A percentile compares a stretch with the other conserved stretches of the same genome.
These are phyloP conservation scores for Amborella trichopoda DNA, from an alignment of 164 flowering plant genomes.

Conservation along the genomic window DNA sequence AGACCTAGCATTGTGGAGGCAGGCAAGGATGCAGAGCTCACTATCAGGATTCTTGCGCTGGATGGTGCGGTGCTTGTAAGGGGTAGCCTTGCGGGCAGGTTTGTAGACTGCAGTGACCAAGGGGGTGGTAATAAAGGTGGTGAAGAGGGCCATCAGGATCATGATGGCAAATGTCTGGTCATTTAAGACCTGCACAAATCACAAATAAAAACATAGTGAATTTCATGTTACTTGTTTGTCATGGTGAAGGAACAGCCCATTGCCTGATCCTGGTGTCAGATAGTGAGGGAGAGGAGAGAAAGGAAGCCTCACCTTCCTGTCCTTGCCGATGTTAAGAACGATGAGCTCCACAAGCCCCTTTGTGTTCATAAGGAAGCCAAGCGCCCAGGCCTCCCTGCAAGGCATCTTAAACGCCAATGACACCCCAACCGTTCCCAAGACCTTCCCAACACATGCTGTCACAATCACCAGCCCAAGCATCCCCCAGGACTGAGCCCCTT, in stretches of 20 bases:
- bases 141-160: neutral
- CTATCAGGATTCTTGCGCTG: conserved; percentile 35
- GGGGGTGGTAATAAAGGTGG: conserved; percentile 20
- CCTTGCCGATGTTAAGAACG: conserved; percentile 27
- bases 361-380: conserved; percentile 24
- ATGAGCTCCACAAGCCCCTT: conserved; percentile 26
- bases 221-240: too few species aligned
- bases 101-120: conserved; percentile 38
- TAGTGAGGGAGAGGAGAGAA: too few species aligned
- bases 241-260: too few species aligned
- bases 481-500: conserved; percentile 18
- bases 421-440: conserved; percentile 10
- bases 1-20: conserved; percentile 34
- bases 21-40: conserved; percentile 28
- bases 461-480: conserved; percentile 12
- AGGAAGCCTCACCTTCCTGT: conserved; percentile 21
- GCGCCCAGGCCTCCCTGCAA: conserved; percentile 11
- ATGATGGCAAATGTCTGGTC: neutral
- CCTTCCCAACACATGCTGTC: conserved; percentile 17
- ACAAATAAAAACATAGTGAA: too few species aligned
- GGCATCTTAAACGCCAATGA: conserved; percentile 9
- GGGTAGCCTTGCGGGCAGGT: conserved; percentile 43
- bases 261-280: too few species aligned
- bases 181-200: conserved; percentile 28
- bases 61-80: conserved; percentile 38